Evolutionary conservation across 257 asterid species (phyloP).

Genomic region (Solanum sparsipilum): DNA sequence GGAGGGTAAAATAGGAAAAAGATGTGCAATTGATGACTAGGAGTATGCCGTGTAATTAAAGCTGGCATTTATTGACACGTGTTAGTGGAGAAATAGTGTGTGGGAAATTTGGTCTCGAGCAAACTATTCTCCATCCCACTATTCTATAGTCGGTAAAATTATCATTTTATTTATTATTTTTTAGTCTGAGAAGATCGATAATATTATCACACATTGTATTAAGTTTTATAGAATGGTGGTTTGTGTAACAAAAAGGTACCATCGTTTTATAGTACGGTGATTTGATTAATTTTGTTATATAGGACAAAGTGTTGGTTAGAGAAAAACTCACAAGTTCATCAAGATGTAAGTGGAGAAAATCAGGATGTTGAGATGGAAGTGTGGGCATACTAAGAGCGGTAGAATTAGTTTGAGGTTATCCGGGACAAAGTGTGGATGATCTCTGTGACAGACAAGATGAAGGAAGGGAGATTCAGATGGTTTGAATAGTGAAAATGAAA

Average conservation of each 20-base stretch:
- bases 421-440: background rate
- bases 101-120: background rate
- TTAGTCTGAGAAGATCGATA: accelerated
- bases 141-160: background rate
- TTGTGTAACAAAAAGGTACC: background rate
- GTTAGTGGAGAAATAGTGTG: background rate
- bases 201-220: background rate
- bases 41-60: background rate
- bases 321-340: background rate
- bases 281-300: background rate
- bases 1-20: background rate
- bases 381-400: accelerated
- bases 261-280: background rate
- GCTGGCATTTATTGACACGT: background rate
- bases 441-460: background rate
- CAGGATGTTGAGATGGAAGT: background rate
- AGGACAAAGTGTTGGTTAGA: accelerated
- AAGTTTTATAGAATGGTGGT: too few relatives aligned
- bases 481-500: too few relatives aligned
- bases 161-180: background rate
- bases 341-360: background rate
- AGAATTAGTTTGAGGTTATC: background rate
- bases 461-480: too few relatives aligned
- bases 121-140: background rate
- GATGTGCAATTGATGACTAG: background rate